phyloP scores from a whole-genome alignment of 2,329 filamentous ascomycete genomes.

The Fusarium papillatum region DNA sequence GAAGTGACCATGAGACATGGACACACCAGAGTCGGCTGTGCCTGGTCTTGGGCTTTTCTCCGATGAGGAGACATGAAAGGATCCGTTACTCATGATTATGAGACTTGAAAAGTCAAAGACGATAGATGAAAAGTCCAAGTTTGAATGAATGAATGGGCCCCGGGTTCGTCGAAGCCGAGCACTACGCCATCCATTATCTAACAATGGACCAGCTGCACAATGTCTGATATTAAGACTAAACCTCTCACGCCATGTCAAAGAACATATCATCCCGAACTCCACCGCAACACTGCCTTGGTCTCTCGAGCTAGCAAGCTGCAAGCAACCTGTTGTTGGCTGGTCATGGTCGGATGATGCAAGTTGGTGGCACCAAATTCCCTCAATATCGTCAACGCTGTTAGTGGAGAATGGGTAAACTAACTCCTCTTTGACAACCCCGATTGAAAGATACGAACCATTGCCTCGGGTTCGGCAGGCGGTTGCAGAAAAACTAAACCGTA shows the following conservation, averaged over 20 bases:
- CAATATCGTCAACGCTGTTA: background rate
- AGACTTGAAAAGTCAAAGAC: background rate
- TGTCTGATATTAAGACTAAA: background rate
- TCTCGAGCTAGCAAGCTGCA: background rate
- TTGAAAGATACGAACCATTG: background rate
- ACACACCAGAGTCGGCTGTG: background rate
- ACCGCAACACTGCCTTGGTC: background rate
- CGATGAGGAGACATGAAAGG: background rate
- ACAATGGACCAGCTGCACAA: background rate
- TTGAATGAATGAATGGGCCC: background rate
- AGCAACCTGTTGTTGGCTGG: background rate
- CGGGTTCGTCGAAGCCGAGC: background rate
- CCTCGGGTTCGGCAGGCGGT: background rate
- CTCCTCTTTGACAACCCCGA: background rate
- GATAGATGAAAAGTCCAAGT: background rate
- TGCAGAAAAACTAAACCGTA: background rate
- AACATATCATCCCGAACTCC: background rate
- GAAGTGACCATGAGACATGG: background rate
- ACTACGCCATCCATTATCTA: background rate
- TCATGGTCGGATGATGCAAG: background rate
- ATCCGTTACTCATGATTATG: conserved; percentile 1
- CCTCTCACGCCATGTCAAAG: background rate
- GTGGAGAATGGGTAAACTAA: background rate
- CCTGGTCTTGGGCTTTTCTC: background rate
- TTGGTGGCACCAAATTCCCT: background rate